phyloP scores from a whole-genome alignment of 2,329 filamentous ascomycete species.

The Pseudogymnoascus sp. region DNA sequence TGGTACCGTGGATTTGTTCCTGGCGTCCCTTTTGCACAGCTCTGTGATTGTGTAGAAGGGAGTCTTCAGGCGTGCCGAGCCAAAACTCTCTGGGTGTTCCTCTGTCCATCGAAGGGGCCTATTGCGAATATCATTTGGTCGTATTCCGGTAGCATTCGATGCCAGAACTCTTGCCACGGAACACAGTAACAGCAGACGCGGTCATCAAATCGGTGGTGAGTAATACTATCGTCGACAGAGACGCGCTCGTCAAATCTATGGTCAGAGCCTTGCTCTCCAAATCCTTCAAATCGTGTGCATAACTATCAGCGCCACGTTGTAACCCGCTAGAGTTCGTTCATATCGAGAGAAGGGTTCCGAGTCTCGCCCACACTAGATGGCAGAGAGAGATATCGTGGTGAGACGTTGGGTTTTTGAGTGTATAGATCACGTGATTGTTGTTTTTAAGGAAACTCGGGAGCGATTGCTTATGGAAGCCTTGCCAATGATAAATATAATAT shows the following conservation, averaged over 20 bases:
- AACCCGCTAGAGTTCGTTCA: background rate
- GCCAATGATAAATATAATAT: background rate
- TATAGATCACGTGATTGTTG: background rate
- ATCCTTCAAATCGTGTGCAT: background rate
- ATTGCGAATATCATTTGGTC: background rate
- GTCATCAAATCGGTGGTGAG: background rate
- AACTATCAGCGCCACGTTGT: background rate
- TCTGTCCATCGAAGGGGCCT: background rate
- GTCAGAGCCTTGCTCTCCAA: background rate
- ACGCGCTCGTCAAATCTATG: background rate
- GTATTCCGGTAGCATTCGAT: background rate
- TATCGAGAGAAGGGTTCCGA: background rate
- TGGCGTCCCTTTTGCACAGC: background rate
- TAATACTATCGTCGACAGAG: background rate
- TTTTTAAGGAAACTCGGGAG: background rate
- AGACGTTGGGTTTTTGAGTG: background rate
- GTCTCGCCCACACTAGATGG: background rate
- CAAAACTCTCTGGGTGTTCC: background rate
- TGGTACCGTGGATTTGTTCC: background rate
- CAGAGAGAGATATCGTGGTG: background rate
- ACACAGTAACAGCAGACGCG: background rate
- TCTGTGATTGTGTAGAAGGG: background rate
- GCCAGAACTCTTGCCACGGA: background rate
- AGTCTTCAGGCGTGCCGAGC: background rate
- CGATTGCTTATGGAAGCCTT: background rate